These are phyloP conservation scores for Tuber calosporum DNA, from an alignment of 495 filamentous ascomycete genomes.

Conservation along the genomic window DNA sequence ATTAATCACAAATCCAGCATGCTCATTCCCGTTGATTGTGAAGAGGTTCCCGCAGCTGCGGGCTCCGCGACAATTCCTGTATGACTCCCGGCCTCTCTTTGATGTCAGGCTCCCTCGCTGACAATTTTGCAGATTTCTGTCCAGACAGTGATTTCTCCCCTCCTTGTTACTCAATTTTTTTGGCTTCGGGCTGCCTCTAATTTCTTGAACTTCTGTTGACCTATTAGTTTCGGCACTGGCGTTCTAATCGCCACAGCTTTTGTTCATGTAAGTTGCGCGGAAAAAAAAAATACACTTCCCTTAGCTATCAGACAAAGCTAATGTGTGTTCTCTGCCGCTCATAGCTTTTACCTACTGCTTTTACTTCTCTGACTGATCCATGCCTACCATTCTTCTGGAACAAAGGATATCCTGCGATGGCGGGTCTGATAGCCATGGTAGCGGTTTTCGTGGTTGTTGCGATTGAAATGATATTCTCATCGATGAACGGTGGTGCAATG, in stretches of 20 bases:
- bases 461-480: conserved; percentile 69
- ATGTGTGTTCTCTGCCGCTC: conserved; percentile 53
- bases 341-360: conserved; percentile 71
- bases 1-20: conserved; percentile 44
- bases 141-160: conserved; percentile 39
- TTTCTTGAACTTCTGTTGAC: not conserved
- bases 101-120: conserved; percentile 8
- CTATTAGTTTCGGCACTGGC: conserved; percentile 62
- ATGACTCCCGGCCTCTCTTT: conserved; percentile 44
- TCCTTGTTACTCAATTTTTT: conserved; percentile 41
- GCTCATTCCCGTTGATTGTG: conserved; percentile 53
- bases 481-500: conserved; percentile 41
- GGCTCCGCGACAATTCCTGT: conserved; percentile 47
- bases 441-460: conserved; percentile 68
- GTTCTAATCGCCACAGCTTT: conserved; percentile 86
- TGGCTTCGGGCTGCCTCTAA: not conserved
- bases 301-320: conserved; percentile 65
- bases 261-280: conserved; percentile 64
- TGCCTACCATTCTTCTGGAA: conserved; percentile 73
- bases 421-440: conserved; percentile 70
- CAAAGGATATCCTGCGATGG: conserved; percentile 63
- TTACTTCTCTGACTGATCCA: conserved; percentile 68
- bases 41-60: conserved; percentile 39
- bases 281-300: conserved; percentile 44
- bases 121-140: conserved; percentile 39